Evolutionary conservation across 2,329 filamentous ascomycete genomes (phyloP), one percentile per base, ranked within the genome.

Genomic region (Penicillium freii): DNA sequence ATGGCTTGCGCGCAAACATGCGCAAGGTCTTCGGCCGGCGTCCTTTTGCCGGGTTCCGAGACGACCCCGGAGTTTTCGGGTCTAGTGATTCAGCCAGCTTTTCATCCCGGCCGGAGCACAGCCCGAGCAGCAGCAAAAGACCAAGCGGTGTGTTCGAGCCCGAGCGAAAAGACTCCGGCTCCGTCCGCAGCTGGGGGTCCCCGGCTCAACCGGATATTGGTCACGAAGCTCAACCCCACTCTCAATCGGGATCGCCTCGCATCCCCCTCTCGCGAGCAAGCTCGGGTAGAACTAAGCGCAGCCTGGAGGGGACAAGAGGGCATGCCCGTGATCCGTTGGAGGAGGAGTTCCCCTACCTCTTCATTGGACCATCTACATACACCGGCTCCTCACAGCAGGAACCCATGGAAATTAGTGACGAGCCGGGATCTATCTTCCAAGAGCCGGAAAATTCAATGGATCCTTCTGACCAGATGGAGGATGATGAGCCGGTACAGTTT

Each of bases 311-410:
- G 25, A 85, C 75, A 15, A 71, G 85, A 69, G 83, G 85, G 23
- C 83, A 89, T 58, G 85, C 84, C 1, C 84, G 86, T 59, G 84
- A 90, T 63, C 82, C 84, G 0, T 74, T 86, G 8, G 83, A 87
- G 59, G 85, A 87, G 60, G 85, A 87, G 50, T 84, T 85, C 1
- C 78, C 88, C 0, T 89, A 88, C 70, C 82, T 97, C 9, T 87
- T 88, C 56, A 92, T 97, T 62, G 91, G 91, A 17, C 84, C 86
- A 10, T 80, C 77, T 27, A 77, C 73, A 15, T 79, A 75, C 62
- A 71, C 70, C 1, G 75, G 75, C 7, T 62, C 63, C n/a, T 54
- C 54, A 4, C 53, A 57, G 9, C 61, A 64, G 31, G 61, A 67
- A 34, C 42, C 46, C 3, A 31, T 57, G 11, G 55, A 61, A 23